Conservation (phyloP, 1,284 basidiomycete genomes). For the Mycosarcoma maydis region DNA sequence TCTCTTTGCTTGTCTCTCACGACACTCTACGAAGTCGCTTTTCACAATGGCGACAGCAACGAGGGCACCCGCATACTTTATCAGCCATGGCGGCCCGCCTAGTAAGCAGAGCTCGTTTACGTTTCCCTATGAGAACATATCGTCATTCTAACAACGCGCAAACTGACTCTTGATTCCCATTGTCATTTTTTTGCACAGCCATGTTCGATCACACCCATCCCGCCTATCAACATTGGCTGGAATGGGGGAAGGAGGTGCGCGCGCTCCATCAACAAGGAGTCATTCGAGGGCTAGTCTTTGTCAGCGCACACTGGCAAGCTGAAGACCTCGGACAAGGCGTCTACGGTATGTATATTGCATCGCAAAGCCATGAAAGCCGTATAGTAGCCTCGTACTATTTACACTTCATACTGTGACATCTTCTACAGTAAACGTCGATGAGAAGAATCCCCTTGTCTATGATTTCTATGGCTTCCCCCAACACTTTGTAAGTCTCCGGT, state of each 20-base stretch:
- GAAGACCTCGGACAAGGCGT: conserved; percentile 62
- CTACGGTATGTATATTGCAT: conserved; percentile 20
- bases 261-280: conserved; percentile 36
- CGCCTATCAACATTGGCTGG: conserved; percentile 68
- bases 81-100: conserved; percentile 67
- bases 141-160: too few species aligned
- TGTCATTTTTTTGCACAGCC: too few species aligned
- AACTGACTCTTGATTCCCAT: too few species aligned
- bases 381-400: too few species aligned
- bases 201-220: conserved; percentile 67
- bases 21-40: neutral
- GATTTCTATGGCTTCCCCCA: conserved; percentile 69
- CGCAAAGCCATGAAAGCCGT: too few species aligned
- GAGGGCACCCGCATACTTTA: conserved; percentile 45
- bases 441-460: conserved; percentile 68
- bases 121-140: too few species aligned
- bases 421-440: conserved; percentile 63
- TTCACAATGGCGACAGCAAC: conserved; percentile 12
- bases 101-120: conserved; percentile 38
- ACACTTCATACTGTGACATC: too few species aligned
- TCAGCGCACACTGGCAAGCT: conserved; percentile 69
- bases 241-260: conserved; percentile 65
- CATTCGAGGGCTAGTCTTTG: conserved; percentile 68
- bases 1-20: neutral
- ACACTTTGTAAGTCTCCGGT: conserved; percentile 20